phyloP scores from a whole-genome alignment of 768 basidiomycete species.

The Termitomyces sp. region DNA sequence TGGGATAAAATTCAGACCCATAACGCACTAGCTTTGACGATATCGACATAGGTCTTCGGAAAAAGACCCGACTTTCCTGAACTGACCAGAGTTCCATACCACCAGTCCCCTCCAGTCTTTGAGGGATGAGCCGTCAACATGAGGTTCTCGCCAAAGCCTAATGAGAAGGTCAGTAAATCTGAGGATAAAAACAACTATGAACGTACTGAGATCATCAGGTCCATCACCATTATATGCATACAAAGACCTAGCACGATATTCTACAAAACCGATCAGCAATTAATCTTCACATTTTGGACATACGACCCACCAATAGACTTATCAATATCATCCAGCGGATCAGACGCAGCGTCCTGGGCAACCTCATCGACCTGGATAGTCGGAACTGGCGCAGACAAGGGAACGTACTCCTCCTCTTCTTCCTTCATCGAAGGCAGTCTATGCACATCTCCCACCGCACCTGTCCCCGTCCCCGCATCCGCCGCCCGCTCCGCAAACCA shows the following conservation, averaged over 20 bases:
- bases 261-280: slow-evolving; percentile 30
- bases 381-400: slow-evolving; percentile 46
- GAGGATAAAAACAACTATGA: neutral
- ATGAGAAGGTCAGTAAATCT: neutral
- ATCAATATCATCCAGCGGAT: slow-evolving; percentile 72
- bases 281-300: neutral
- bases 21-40: slow-evolving; percentile 58
- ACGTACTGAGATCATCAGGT: slow-evolving; percentile 81
- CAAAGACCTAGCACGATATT: slow-evolving; percentile 70
- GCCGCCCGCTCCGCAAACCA: slow-evolving; percentile 90
- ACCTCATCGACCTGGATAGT: slow-evolving; percentile 51
- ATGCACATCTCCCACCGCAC: slow-evolving; percentile 22
- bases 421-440: slow-evolving; percentile 51
- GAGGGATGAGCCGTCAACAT: slow-evolving; percentile 81
- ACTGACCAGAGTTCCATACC: slow-evolving; percentile 72
- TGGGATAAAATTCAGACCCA: neutral
- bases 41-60: slow-evolving; percentile 84
- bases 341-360: slow-evolving; percentile 32
- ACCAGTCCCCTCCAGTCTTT: slow-evolving; percentile 86
- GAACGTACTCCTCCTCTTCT: slow-evolving; percentile 30
- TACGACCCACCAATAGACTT: slow-evolving; percentile 45
- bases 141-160: slow-evolving; percentile 78
- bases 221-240: slow-evolving; percentile 86
- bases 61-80: slow-evolving; percentile 78
- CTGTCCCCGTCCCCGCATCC: slow-evolving; percentile 40